These are phyloP conservation scores for Phoenix dactylifera DNA, from an alignment of 176 grass and related monocot genomes.

Conservation along the genomic window DNA sequence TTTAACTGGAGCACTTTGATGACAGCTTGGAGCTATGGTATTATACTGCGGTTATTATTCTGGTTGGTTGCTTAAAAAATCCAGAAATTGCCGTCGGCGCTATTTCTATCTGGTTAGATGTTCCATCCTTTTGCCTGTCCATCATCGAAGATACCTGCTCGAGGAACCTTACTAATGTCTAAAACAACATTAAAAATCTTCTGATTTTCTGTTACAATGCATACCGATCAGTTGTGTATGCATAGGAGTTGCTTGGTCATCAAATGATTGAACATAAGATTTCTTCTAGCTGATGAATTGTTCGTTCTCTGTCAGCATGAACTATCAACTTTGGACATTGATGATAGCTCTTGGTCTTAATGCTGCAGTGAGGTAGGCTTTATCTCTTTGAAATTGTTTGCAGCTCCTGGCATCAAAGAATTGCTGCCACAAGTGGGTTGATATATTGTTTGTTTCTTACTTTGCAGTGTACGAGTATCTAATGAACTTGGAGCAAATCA, in stretches of 20 bases:
- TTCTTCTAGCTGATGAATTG: not conserved
- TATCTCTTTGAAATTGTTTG: too few species aligned
- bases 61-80: conserved; percentile 63
- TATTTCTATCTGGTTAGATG: conserved; percentile 74
- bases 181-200: too few species aligned
- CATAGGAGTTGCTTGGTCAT: too few species aligned
- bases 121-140: not conserved
- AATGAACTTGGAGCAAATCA: conserved; percentile 83
- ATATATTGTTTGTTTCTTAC: not conserved
- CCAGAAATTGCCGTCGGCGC: conserved; percentile 55
- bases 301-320: conserved; percentile 42
- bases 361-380: conserved; percentile 63
- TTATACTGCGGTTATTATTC: conserved; percentile 70
- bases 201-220: too few species aligned
- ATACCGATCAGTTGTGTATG: too few species aligned
- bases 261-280: too few species aligned
- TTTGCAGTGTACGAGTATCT: conserved; percentile 71
- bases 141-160: too few species aligned
- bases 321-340: conserved; percentile 79
- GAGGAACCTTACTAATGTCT: too few species aligned
- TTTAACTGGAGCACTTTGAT: not conserved
- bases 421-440: too few species aligned
- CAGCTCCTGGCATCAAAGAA: too few species aligned
- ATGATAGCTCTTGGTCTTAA: conserved; percentile 89
- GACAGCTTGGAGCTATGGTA: conserved; percentile 90